Evolutionary conservation across 441 rosid species (phyloP), one percentile per base, ranked within the genome.

Genomic region (Lepidium campestre): DNA sequence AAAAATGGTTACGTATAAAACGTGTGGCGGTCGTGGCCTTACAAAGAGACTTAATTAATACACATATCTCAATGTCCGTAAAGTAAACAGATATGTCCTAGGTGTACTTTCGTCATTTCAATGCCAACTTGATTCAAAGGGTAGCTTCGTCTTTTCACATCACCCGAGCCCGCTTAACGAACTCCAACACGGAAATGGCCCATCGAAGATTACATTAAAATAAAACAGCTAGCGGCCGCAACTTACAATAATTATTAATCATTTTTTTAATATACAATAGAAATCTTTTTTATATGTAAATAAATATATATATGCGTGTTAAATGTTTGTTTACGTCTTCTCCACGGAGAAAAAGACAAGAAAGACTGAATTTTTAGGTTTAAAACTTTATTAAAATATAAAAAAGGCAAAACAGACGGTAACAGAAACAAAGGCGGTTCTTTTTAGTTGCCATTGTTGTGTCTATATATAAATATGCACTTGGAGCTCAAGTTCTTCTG

Each of bases 121-220:
- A 1, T 29, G 8, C 23, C 47, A 45, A 65, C 66, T 47, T 65
- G 61, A 57, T 41, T 25, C 0, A 40, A 23, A 65, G 76, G 76
- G 14, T 50, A 58, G 0, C 42, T 32, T 50, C 27, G 76, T 50
- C 67, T 23, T 72, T 42, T 0, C 0, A 0, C 0, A 0, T 10
- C 7, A 11, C 19, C 41, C 49, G 2, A 72, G 37, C 32, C 63
- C n/a, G 71, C 59, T 71, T 20, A 36, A 56, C 62, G 34, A 27
- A 50, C 72, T 65, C 44, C 44, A 57, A 66, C 76, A 72, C 76
- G 76, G 67, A 66, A 72, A 10, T 66, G 57, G 57, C 71, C 12
- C 22, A 37, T 19, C 32, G 13, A 49, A n/a, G 14, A 10, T 47
- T 45, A 35, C 11, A 3, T 1, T 0, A 14, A 2, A 12, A 12